Evolutionary conservation across 2,329 filamentous ascomycete genomes (phyloP).

Genomic region (Malbranchea zuffiana): DNA sequence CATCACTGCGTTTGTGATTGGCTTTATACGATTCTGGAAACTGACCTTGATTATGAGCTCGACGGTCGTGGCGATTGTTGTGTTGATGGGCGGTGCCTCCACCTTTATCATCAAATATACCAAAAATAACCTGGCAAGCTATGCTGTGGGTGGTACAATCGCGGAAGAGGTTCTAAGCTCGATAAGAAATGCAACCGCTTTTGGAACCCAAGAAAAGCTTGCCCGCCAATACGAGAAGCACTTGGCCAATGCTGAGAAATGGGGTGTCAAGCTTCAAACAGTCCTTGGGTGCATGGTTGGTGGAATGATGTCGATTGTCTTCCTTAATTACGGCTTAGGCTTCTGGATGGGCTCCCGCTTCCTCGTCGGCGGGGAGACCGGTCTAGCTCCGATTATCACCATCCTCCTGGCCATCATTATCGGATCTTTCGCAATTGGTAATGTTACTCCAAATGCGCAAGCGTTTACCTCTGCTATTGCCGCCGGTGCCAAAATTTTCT

Average conservation of each 20-base stretch:
- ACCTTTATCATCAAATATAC: slow-evolving; percentile 69
- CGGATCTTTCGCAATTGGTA: slow-evolving; percentile 81
- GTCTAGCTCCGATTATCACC: slow-evolving; percentile 62
- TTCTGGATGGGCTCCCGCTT: slow-evolving; percentile 82
- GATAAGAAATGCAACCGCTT: slow-evolving; percentile 82
- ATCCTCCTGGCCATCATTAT: slow-evolving; percentile 88
- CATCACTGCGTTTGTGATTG: slow-evolving; percentile 77
- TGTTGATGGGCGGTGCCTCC: slow-evolving; percentile 64
- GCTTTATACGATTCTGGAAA: slow-evolving; percentile 86
- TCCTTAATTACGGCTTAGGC: slow-evolving; percentile 73
- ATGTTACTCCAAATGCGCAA: slow-evolving; percentile 73
- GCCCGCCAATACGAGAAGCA: slow-evolving; percentile 73
- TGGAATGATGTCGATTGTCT: slow-evolving; percentile 71
- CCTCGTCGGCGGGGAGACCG: slow-evolving; percentile 54
- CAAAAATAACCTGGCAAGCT: slow-evolving; percentile 65
- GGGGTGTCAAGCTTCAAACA: slow-evolving; percentile 64
- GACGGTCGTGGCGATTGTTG: slow-evolving; percentile 66
- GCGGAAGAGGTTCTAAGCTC: slow-evolving; percentile 93
- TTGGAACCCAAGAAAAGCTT: slow-evolving; percentile 87
- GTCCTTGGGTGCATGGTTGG: slow-evolving; percentile 69
- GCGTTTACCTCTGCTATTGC: slow-evolving; percentile 75
- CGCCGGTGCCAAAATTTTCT: slow-evolving; percentile 83
- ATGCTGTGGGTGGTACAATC: slow-evolving; percentile 73
- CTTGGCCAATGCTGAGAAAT: slow-evolving; percentile 59
- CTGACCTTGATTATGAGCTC: slow-evolving; percentile 77